Percentiles rank a stretch among this genome's conserved stretches.
These are phyloP conservation scores for Mimosa bimucronata DNA, from an alignment of 306 rosid genomes.

Conservation along the genomic window DNA sequence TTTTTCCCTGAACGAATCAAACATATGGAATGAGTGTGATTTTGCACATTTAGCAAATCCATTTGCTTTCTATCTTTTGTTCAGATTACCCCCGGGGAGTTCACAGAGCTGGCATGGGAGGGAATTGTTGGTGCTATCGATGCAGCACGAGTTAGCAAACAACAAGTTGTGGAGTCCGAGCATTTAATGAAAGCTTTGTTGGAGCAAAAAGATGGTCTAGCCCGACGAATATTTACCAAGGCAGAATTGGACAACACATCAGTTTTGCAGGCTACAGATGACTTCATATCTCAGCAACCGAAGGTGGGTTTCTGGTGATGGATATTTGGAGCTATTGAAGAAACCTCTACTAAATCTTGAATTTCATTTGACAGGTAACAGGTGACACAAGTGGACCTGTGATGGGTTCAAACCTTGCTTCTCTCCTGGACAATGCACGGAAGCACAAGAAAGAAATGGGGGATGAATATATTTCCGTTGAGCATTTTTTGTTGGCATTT, in stretches of 20 bases:
- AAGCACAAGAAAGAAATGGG: slow-evolving; percentile 79
- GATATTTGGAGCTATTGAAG: slow-evolving; percentile 15
- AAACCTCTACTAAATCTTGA: slow-evolving; percentile 15
- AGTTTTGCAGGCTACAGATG: slow-evolving; percentile 86
- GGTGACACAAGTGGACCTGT: slow-evolving; percentile 85
- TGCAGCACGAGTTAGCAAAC: slow-evolving; percentile 77
- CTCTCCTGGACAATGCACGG: slow-evolving; percentile 62
- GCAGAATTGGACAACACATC: slow-evolving; percentile 89
- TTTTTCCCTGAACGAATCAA: not conserved
- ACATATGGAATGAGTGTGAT: not conserved
- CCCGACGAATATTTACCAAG: slow-evolving; percentile 86
- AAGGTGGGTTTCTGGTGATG: slow-evolving; percentile 55
- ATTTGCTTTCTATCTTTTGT: slow-evolving; percentile 24
- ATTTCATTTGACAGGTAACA: slow-evolving; percentile 55
- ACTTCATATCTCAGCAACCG: slow-evolving; percentile 82
- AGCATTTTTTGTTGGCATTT: slow-evolving; percentile 83
- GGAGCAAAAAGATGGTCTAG: slow-evolving; percentile 96
- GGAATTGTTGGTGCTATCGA: slow-evolving; percentile 81
- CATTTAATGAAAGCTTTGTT: slow-evolving; percentile 94
- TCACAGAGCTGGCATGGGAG: slow-evolving; percentile 99
- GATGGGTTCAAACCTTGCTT: slow-evolving; percentile 64
- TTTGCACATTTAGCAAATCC: not conserved
- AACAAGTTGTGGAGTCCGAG: slow-evolving; percentile 92
- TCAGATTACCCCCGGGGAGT: slow-evolving; percentile 73
- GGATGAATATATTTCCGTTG: slow-evolving; percentile 88